Base-by-base conservation (phyloP, 305 asterid genomes). In the Fraxinus angustifolia region DNA sequence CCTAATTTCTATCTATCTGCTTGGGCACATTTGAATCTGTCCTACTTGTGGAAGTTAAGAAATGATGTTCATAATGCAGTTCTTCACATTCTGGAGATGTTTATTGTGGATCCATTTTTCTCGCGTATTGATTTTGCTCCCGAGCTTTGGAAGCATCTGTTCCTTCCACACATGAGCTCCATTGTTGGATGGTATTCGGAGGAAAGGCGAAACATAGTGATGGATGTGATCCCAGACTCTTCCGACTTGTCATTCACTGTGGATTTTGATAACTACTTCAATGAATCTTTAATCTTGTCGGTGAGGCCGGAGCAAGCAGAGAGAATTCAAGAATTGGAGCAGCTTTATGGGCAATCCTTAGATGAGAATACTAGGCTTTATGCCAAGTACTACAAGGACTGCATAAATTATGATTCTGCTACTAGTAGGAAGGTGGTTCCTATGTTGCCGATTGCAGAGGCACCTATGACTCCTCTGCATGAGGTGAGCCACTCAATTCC, bases 301-400 rank as follows among this genome's bases (percentile, higher is more conserved):
- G 90, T 92, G 72, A 89, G 98, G 89, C 97, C 98, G 2, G 97
- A 94, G 90, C 95, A 94, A 36, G 91, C 93, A 0, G 91, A 92
- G 87, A 91, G 87, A 87, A 90, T 92, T 87, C 92, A 91, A 62
- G 78, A 85, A 3, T 16, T 92, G 76, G 98, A 94, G 80, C 88
- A 79, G 81, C 89, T 86, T 50, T 94, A 92, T 82, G 94, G 93
- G 31, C 92, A 90, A 36, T 91, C 95, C 33, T 85, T 94, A 89
- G 97, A 94, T 82, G 95, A 90, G 78, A 91, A 90, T 42, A 92
- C 97, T 0, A 90, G 88, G 89, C 91, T 94, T 50, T 91, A 87
- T 77, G 97, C 96, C 2, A 94, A 86, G 85, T 87, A 92, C 56
- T 92, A 90, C 48, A 92, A 88, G 86, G 97, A 94, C 33, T 91